Evolutionary conservation across 768 basidiomycete genomes (phyloP).

Genomic region (Suillus brevipes): DNA sequence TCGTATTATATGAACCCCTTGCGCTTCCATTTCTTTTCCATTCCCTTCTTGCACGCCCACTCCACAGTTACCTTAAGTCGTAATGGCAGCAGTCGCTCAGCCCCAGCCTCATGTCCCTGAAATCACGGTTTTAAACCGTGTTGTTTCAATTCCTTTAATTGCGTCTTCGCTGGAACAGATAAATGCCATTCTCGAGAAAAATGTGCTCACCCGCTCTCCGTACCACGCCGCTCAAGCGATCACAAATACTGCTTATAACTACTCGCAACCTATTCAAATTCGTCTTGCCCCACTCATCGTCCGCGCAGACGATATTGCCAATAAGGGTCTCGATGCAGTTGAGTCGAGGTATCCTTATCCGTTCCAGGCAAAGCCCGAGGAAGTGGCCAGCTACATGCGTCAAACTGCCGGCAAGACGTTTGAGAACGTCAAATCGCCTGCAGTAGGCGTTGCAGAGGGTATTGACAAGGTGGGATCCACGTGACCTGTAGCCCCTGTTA

Average conservation of each 20-base stretch:
- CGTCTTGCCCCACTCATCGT: conserved; percentile 65
- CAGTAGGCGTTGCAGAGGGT: conserved; percentile 58
- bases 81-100: conserved; percentile 40
- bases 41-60: conserved; percentile 1
- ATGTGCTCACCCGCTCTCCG: conserved; percentile 60
- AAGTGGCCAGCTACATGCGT: conserved; percentile 61
- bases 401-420: conserved; percentile 61
- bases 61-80: background rate
- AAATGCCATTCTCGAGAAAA: conserved; percentile 57
- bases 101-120: conserved; percentile 42
- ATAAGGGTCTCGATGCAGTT: conserved; percentile 74
- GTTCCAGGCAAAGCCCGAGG: conserved; percentile 73
- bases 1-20: conserved; percentile 10
- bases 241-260: conserved; percentile 57
- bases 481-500: conserved; percentile 18
- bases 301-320: conserved; percentile 64
- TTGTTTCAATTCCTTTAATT: conserved; percentile 74
- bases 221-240: conserved; percentile 67
- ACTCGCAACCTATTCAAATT: conserved; percentile 64
- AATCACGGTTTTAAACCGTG: conserved; percentile 60
- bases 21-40: background rate
- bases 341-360: conserved; percentile 74
- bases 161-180: conserved; percentile 61
- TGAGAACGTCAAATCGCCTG: conserved; percentile 68
- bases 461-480: conserved; percentile 66